These are phyloP conservation scores for Huntiella savannae DNA, from an alignment of 2,329 filamentous ascomycete species.

Conservation along the genomic window DNA sequence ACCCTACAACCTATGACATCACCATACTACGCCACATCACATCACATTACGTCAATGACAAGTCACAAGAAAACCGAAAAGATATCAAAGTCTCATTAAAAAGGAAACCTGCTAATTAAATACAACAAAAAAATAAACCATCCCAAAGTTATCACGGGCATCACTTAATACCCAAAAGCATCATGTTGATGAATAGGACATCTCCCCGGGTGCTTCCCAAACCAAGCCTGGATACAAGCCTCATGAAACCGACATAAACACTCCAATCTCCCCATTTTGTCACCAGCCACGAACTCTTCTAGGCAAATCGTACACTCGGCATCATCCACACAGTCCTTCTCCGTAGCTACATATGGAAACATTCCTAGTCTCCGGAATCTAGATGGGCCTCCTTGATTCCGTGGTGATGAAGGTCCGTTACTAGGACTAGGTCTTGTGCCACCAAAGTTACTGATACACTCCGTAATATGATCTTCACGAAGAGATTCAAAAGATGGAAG, in stretches of 20 bases:
- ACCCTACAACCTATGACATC: neutral
- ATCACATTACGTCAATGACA: neutral
- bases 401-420: neutral
- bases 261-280: slow-evolving; percentile 45
- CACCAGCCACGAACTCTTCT: slow-evolving; percentile 44
- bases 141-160: neutral
- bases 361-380: slow-evolving; percentile 35
- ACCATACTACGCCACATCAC: neutral
- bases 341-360: slow-evolving; percentile 44
- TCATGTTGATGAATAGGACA: slow-evolving; percentile 50
- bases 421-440: neutral
- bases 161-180: slow-evolving; percentile 28
- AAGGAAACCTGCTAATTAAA: neutral
- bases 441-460: slow-evolving; percentile 34
- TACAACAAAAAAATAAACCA: neutral
- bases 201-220: slow-evolving; percentile 38
- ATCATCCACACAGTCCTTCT: slow-evolving; percentile 49
- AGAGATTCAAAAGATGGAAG: slow-evolving; percentile 34
- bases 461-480: slow-evolving; percentile 38
- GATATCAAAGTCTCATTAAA: neutral
- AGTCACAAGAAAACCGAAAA: neutral
- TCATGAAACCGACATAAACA: slow-evolving; percentile 47
- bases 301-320: slow-evolving; percentile 51
- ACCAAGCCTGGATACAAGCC: slow-evolving; percentile 43
- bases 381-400: slow-evolving; percentile 11